phyloP scores from a whole-genome alignment of 176 grass and related monocot species.

The Eremochloa ophiuroides region DNA sequence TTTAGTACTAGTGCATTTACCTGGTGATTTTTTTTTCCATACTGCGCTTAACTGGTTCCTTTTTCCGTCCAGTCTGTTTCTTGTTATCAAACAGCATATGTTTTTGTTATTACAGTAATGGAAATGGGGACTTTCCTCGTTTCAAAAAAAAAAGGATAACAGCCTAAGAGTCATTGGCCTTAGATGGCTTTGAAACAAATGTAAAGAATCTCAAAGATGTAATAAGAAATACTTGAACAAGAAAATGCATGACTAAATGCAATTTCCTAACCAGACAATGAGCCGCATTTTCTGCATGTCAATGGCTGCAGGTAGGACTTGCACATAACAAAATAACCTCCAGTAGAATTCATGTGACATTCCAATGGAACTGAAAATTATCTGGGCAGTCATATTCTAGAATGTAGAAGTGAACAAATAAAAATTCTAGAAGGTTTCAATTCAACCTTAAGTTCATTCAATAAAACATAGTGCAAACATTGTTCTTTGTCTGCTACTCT shows the following conservation, averaged over 20 bases:
- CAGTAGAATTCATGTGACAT: neutral
- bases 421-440: constrained; percentile 14
- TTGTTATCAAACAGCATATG: neutral
- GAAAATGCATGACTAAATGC: neutral
- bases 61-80: neutral
- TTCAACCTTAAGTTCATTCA: neutral
- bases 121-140: neutral
- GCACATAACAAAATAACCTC: constrained; percentile 40
- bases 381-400: neutral
- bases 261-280: constrained; percentile 18
- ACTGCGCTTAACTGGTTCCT: neutral
- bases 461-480: constrained; percentile 6
- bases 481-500: neutral
- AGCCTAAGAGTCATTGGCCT: neutral
- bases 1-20: neutral
- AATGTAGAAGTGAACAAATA: neutral
- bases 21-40: neutral
- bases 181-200: neutral
- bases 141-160: neutral
- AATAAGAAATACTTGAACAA: neutral
- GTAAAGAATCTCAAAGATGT: neutral
- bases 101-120: neutral
- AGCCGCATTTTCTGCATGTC: constrained; percentile 28
- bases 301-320: constrained; percentile 12
- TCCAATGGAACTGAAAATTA: neutral